phyloP scores from a whole-genome alignment of 192 early-diverging fungal species.

The Funneliformis geosporum region DNA sequence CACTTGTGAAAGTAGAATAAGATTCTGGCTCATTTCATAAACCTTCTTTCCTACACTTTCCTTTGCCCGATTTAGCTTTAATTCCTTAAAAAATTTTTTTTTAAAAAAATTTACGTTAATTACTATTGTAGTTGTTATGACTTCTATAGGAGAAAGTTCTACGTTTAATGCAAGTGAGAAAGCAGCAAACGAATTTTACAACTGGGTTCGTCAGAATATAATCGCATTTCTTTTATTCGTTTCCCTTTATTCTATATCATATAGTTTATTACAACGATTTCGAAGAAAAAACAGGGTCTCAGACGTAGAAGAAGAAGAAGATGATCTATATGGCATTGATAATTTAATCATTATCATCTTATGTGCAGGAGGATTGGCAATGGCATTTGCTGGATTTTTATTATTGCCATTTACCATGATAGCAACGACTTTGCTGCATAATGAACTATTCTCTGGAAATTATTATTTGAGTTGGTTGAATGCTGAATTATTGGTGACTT shows the following conservation, averaged over 20 bases:
- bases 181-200: slow-evolving; percentile 19
- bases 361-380: slow-evolving; percentile 33
- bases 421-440: slow-evolving; percentile 23
- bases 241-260: slow-evolving; percentile 21
- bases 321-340: slow-evolving; percentile 24
- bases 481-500: slow-evolving; percentile 19
- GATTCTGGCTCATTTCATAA: not conserved
- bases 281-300: not conserved
- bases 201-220: slow-evolving; percentile 24
- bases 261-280: slow-evolving; percentile 21
- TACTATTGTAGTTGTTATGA: not conserved
- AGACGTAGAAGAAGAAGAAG: slow-evolving; percentile 22
- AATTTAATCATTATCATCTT: slow-evolving; percentile 24
- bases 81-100: not conserved
- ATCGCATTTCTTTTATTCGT: slow-evolving; percentile 30
- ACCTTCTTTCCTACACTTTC: not conserved
- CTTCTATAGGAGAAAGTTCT: not conserved
- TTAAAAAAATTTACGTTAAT: not conserved
- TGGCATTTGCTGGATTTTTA: slow-evolving; percentile 31
- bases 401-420: slow-evolving; percentile 28
- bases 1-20: not conserved
- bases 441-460: slow-evolving; percentile 2
- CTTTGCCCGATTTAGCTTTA: not conserved
- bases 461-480: slow-evolving; percentile 33
- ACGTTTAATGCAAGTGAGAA: not conserved